A percentile compares a stretch with the other conserved stretches of the same genome.
These are phyloP conservation scores for Paramarasmius palmivorus DNA, from an alignment of 1,284 basidiomycete species.

Conservation along the genomic window DNA sequence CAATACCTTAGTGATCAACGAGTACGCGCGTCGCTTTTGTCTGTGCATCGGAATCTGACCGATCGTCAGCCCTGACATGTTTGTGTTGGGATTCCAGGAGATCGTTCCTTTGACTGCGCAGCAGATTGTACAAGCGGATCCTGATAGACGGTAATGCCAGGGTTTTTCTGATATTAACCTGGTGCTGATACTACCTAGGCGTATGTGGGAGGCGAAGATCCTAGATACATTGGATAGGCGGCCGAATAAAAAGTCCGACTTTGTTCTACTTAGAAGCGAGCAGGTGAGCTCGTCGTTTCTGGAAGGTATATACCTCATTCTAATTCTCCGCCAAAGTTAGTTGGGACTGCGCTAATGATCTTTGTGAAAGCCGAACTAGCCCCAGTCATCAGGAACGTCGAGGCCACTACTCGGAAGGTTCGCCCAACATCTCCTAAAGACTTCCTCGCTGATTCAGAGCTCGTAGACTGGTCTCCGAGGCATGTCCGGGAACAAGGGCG, in stretches of 20 bases:
- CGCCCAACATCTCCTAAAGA: slow-evolving; percentile 9
- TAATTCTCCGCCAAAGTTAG: slow-evolving; percentile 73
- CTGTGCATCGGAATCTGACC: slow-evolving; percentile 6
- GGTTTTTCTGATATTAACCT: background rate
- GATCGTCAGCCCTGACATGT: slow-evolving; percentile 76
- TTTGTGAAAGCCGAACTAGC: slow-evolving; percentile 80
- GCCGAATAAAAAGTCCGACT: slow-evolving; percentile 68
- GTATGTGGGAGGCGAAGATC: slow-evolving; percentile 85
- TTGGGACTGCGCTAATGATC: slow-evolving; percentile 91
- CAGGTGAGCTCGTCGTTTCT: slow-evolving; percentile 53
- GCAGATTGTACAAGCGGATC: slow-evolving; percentile 95
- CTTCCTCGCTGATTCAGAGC: no score
- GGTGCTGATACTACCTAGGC: slow-evolving; percentile 42
- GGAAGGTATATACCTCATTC: background rate
- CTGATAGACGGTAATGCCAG: slow-evolving; percentile 76
- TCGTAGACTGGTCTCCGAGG: slow-evolving; percentile 90
- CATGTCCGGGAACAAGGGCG: slow-evolving; percentile 97
- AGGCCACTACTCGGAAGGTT: slow-evolving; percentile 90
- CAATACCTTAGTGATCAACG: slow-evolving; percentile 44
- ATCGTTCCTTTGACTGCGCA: slow-evolving; percentile 96
- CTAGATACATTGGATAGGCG: slow-evolving; percentile 76
- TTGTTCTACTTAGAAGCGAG: slow-evolving; percentile 89
- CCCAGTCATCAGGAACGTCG: slow-evolving; percentile 84
- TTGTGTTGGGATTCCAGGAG: slow-evolving; percentile 95
- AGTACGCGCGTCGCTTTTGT: slow-evolving; percentile 43